Evolutionary conservation across 331 rosid species (phyloP), one percentile per base, ranked within the genome.

Genomic region (Quercus tomentella): DNA sequence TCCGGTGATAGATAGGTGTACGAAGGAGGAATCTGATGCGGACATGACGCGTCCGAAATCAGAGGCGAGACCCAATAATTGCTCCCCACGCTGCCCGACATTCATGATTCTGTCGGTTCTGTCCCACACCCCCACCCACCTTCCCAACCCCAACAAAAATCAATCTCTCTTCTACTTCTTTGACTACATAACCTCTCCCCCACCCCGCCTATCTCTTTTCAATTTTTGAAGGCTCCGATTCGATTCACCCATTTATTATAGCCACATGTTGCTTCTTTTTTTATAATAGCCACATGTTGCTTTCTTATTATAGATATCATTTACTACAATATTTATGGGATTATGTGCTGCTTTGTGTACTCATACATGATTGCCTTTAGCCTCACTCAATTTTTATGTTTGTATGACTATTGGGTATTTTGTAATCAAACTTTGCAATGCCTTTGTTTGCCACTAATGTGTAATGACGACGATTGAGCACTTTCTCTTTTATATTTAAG

Each of bases 41-140:
- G 97, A 93, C 94, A 81, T 80, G 94, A 90, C 91, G 91, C 91
- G 86, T 88, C 95, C 97, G 89, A 91, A 91, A 91, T 92, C 93
- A 92, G 92, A 89, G 97, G 93, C 83, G 67, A 77, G 80, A 81
- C 80, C 97, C 97, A 94, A 94, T 91, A 69, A 92, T 88, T 94
- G 92, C 90, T 56, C 89, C 94, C 97, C 97, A 94, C 94, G 97
- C 94, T 88, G 90, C 80, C 94, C 92, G 94, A 94, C 98, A 89
- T 79, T 79, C 85, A 92, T 92, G 68, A 91, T 92, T 81, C 89
- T 89, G 97, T 90, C 95, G 79, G 86, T 28, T 66, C 80, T 82
- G 79, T 63, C 76, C 74, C 80, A 54, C 71, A 63, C 70, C 54
- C 71, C 71, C 63, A 21, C 75, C 68, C 79, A 18, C 41, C 68